Conservation (phyloP, 257 asterid species). For the Solanum chilense region DNA sequence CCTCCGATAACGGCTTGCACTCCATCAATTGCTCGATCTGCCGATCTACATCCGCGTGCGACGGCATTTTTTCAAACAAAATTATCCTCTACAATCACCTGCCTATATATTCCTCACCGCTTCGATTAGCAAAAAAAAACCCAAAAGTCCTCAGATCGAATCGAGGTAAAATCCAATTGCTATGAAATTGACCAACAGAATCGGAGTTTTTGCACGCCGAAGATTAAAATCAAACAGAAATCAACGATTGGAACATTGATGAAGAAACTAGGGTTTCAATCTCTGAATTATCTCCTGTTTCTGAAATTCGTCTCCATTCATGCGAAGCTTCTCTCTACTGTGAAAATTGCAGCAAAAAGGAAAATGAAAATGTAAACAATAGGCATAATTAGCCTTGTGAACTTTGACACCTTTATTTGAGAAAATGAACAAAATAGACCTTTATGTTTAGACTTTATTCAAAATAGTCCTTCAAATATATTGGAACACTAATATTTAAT, state of each 20-base stretch:
- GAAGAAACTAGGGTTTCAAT: neutral
- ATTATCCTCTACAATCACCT: slow-evolving; percentile 9
- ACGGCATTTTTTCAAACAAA: slow-evolving; percentile 43
- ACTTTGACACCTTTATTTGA: neutral
- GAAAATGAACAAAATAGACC: neutral
- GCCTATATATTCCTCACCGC: slow-evolving; percentile 18
- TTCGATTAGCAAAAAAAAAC: neutral
- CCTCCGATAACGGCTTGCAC: slow-evolving; percentile 75
- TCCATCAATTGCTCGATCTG: slow-evolving; percentile 85
- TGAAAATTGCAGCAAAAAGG: neutral
- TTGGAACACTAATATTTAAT: neutral
- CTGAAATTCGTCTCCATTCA: neutral
- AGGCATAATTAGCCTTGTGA: neutral
- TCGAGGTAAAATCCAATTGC: neutral
- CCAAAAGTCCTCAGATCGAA: neutral
- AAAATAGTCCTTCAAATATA: neutral
- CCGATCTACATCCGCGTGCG: slow-evolving; percentile 82
- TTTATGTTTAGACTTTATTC: neutral
- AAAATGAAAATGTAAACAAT: neutral
- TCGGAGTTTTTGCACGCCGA: neutral
- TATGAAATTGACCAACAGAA: neutral
- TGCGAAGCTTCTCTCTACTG: neutral
- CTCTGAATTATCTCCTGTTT: neutral
- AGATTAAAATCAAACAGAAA: neutral
- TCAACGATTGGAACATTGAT: neutral